These are phyloP conservation scores for Penicillium odoratum DNA, from an alignment of 495 filamentous ascomycete genomes.

Conservation along the genomic window DNA sequence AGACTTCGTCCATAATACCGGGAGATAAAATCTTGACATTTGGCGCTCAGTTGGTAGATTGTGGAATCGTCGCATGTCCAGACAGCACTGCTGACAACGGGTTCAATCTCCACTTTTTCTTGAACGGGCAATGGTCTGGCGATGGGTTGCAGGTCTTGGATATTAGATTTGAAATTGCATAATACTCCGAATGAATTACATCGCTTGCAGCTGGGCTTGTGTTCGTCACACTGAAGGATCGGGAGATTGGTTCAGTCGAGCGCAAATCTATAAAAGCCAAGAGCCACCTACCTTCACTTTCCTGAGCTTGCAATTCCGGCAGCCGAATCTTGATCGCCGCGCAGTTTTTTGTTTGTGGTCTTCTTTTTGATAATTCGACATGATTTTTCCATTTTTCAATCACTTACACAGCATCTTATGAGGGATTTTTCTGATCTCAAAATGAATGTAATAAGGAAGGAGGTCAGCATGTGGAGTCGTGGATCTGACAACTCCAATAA, in stretches of 20 bases:
- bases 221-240: constrained; percentile 44
- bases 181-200: constrained; percentile 43
- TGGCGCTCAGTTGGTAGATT: constrained; percentile 34
- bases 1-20: constrained; percentile 41
- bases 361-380: constrained; percentile 21
- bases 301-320: constrained; percentile 51
- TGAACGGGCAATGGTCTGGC: constrained; percentile 19
- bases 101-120: constrained; percentile 19
- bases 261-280: constrained; percentile 5
- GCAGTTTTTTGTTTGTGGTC: constrained; percentile 5
- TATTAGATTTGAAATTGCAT: constrained; percentile 42
- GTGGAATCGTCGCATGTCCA: constrained; percentile 32
- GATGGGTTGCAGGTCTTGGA: constrained; percentile 40
- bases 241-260: constrained; percentile 13
- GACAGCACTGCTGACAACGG: constrained; percentile 30
- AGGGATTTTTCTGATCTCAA: constrained; percentile 12
- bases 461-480: no score
- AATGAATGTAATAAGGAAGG: not conserved
- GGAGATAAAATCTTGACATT: constrained; percentile 40
- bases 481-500: no score
- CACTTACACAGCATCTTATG: constrained; percentile 11
- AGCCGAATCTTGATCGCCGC: constrained; percentile 45
- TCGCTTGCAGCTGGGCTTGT: constrained; percentile 44
- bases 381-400: constrained; percentile 7
- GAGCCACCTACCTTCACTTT: constrained; percentile 44